phyloP scores from a whole-genome alignment of 257 asterid genomes.

The Solanum chmielewskii region DNA sequence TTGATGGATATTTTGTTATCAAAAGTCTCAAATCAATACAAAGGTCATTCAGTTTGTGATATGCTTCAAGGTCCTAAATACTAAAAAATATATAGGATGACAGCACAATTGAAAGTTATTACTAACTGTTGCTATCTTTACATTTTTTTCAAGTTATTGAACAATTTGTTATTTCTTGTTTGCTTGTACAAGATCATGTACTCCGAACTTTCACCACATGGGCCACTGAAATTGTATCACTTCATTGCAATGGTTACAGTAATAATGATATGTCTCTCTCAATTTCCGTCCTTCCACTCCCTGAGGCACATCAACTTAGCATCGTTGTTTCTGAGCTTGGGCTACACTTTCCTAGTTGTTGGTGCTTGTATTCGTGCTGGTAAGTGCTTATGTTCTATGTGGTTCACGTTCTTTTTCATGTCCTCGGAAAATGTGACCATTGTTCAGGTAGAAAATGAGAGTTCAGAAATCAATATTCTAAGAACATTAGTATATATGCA shows the following conservation, averaged over 20 bases:
- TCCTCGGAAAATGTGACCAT: background rate
- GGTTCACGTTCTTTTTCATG: background rate
- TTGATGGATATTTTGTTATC: background rate
- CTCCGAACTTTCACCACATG: slow-evolving; percentile 55
- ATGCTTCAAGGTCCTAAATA: background rate
- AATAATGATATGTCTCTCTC: slow-evolving; percentile 80
- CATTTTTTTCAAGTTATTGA: background rate
- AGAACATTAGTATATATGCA: background rate
- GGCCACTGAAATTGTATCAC: slow-evolving; percentile 63
- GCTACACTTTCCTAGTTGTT: slow-evolving; percentile 76
- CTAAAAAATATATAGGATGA: background rate
- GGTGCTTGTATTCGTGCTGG: slow-evolving; percentile 86
- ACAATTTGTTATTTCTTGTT: background rate
- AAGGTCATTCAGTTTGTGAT: background rate
- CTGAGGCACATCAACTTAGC: slow-evolving; percentile 77
- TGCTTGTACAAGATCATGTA: slow-evolving; percentile 64
- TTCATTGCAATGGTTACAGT: slow-evolving; percentile 85
- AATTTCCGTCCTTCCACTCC: slow-evolving; percentile 90
- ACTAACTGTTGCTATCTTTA: background rate
- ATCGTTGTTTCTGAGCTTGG: slow-evolving; percentile 75
- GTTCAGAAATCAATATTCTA: background rate
- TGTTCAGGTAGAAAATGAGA: background rate
- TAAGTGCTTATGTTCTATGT: slow-evolving; percentile 1
- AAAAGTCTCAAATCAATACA: background rate
- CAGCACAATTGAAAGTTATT: background rate